Evolutionary conservation across 768 basidiomycete species (phyloP).

Genomic region (Tricholoma hemisulphureum): DNA sequence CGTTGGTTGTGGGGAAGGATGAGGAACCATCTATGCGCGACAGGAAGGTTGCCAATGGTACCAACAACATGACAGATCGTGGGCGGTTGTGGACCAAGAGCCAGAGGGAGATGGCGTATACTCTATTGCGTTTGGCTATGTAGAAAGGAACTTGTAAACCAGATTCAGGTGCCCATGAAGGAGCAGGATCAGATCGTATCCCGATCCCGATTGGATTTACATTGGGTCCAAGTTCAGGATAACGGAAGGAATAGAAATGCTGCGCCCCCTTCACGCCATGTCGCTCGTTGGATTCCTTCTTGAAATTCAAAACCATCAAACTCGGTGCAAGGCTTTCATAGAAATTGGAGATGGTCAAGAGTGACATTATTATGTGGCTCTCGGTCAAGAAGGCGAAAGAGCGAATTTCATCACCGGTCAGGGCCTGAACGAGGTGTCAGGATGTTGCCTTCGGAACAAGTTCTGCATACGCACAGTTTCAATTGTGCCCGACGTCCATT

Average conservation of each 20-base stretch:
- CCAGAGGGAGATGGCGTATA: conserved; percentile 49
- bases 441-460: not conserved
- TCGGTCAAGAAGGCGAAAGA: conserved; percentile 45
- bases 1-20: conserved; percentile 13
- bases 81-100: conserved; percentile 27
- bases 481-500: conserved; percentile 59
- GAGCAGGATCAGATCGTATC: conserved; percentile 56
- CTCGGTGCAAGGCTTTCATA: conserved; percentile 24
- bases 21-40: conserved; percentile 30
- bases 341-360: conserved; percentile 18
- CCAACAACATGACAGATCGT: conserved; percentile 39
- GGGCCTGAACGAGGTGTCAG: conserved; percentile 10
- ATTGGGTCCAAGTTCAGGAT: conserved; percentile 34
- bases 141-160: conserved; percentile 46
- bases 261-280: conserved; percentile 29
- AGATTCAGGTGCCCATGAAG: conserved; percentile 39
- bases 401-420: conserved; percentile 33
- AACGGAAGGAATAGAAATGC: conserved; percentile 39
- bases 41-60: conserved; percentile 39
- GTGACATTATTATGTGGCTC: conserved; percentile 36
- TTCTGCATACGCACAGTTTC: conserved; percentile 43
- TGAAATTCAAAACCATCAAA: conserved; percentile 43
- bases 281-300: conserved; percentile 26
- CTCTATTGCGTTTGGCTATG: conserved; percentile 37
- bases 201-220: conserved; percentile 33